phyloP scores from a whole-genome alignment of 164 flowering plant genomes.

The Nelumbo lutea region DNA sequence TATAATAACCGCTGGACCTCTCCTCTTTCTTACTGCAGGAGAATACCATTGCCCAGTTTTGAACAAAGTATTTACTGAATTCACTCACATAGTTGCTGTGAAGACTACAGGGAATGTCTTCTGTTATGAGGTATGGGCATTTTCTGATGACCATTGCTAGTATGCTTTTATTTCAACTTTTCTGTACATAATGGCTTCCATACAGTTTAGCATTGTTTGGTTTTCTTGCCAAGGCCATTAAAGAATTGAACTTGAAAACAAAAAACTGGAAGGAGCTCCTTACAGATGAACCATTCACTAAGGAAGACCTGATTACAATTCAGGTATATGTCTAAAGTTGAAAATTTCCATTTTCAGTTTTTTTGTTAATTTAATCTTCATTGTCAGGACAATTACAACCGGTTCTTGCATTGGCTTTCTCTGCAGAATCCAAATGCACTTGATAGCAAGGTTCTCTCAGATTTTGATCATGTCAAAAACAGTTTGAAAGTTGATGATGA shows the following conservation, averaged over 20 bases:
- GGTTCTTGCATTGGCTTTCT: not conserved
- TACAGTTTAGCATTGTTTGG: not conserved
- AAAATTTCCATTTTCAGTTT: constrained; percentile 2
- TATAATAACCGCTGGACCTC: not conserved
- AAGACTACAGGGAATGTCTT: constrained; percentile 95
- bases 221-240: constrained; percentile 55
- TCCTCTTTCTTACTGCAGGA: constrained; percentile 39
- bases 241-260: constrained; percentile 86
- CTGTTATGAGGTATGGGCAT: constrained; percentile 74
- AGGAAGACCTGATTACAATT: constrained; percentile 80
- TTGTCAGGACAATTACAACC: not conserved
- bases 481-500: constrained; percentile 85
- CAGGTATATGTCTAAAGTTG: constrained; percentile 43
- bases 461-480: constrained; percentile 91
- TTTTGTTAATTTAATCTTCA: constrained; percentile 4
- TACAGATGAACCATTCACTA: constrained; percentile 89
- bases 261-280: constrained; percentile 98
- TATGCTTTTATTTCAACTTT: not conserved
- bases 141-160: constrained; percentile 1
- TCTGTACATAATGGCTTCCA: constrained; percentile 2
- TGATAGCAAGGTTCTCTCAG: constrained; percentile 67
- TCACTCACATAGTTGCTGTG: constrained; percentile 92
- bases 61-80: constrained; percentile 95
- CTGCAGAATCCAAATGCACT: constrained; percentile 89
- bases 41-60: constrained; percentile 94